phyloP scores from a whole-genome alignment of 2,329 filamentous ascomycete species.

The Daldinia eschscholtzii region DNA sequence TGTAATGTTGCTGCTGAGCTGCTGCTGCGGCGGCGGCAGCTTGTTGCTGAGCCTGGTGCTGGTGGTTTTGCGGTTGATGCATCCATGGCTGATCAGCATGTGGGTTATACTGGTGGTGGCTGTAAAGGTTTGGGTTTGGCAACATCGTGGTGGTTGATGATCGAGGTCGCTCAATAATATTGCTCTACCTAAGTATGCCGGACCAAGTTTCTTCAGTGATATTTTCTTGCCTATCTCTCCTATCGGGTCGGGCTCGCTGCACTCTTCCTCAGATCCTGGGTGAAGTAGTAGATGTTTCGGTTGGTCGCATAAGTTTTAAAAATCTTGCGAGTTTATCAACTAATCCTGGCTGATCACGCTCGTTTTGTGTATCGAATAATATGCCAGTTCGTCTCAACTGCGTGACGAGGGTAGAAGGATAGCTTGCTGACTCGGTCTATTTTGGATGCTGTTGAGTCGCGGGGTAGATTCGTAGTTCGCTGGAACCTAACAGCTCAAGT shows the following conservation, averaged over 20 bases:
- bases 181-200: too few relatives aligned
- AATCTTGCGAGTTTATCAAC: background rate
- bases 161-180: conserved; percentile 47
- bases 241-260: background rate
- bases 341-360: background rate
- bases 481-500: background rate
- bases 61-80: conserved; percentile 73
- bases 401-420: background rate
- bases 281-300: background rate
- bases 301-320: background rate
- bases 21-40: conserved; percentile 67
- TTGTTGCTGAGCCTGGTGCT: conserved; percentile 69
- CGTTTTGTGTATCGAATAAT: background rate
- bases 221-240: background rate
- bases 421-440: background rate
- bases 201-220: background rate
- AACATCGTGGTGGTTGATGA: conserved; percentile 62
- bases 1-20: conserved; percentile 74
- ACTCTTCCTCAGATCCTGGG: background rate
- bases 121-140: conserved; percentile 73
- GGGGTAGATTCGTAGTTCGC: background rate
- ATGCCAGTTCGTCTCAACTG: background rate
- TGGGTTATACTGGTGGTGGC: conserved; percentile 74
- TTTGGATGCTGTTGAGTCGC: background rate
- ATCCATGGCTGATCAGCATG: conserved; percentile 75